Evolutionary conservation across 495 filamentous ascomycete genomes (phyloP).

Genomic region (Hypoxylon perforatum): DNA sequence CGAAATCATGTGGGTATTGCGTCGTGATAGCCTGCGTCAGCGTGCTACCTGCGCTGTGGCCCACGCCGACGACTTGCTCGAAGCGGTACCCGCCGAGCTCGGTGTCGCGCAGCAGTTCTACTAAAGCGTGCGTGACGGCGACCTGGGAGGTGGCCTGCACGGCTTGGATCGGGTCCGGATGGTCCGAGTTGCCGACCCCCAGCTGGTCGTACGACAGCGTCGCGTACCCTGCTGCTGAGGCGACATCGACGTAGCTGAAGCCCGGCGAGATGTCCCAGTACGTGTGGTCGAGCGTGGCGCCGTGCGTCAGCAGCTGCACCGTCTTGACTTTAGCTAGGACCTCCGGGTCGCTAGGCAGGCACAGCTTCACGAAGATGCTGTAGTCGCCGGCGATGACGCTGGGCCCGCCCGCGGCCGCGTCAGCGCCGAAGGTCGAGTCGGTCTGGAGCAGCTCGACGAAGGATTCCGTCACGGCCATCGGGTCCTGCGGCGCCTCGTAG

Average conservation of each 20-base stretch:
- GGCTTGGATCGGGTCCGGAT: slow-evolving; percentile 50
- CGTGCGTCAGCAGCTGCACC: slow-evolving; percentile 49
- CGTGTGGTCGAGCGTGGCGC: slow-evolving; percentile 37
- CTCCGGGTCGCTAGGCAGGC: slow-evolving; percentile 30
- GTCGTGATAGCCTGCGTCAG: slow-evolving; percentile 40
- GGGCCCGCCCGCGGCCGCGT: not conserved
- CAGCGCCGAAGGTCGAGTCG: too few relatives aligned
- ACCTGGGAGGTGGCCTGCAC: slow-evolving; percentile 53
- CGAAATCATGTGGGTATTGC: slow-evolving; percentile 45
- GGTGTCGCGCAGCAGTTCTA: slow-evolving; percentile 43
- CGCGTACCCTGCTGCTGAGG: slow-evolving; percentile 49
- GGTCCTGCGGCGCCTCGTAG: too few relatives aligned
- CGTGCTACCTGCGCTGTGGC: slow-evolving; percentile 52
- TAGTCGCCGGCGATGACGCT: slow-evolving; percentile 25
- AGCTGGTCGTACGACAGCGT: slow-evolving; percentile 59
- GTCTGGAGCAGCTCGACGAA: too few relatives aligned
- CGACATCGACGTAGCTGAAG: slow-evolving; percentile 51
- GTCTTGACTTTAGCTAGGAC: slow-evolving; percentile 21
- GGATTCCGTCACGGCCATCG: too few relatives aligned
- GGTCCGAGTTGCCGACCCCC: slow-evolving; percentile 49
- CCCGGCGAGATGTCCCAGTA: slow-evolving; percentile 49
- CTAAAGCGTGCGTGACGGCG: slow-evolving; percentile 52
- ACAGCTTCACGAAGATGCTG: slow-evolving; percentile 43
- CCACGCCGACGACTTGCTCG: slow-evolving; percentile 52
- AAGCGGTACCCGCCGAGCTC: slow-evolving; percentile 33